Evolutionary conservation across 192 early-diverging fungal genomes (phyloP).

Genomic region (Podila verticillata): DNA sequence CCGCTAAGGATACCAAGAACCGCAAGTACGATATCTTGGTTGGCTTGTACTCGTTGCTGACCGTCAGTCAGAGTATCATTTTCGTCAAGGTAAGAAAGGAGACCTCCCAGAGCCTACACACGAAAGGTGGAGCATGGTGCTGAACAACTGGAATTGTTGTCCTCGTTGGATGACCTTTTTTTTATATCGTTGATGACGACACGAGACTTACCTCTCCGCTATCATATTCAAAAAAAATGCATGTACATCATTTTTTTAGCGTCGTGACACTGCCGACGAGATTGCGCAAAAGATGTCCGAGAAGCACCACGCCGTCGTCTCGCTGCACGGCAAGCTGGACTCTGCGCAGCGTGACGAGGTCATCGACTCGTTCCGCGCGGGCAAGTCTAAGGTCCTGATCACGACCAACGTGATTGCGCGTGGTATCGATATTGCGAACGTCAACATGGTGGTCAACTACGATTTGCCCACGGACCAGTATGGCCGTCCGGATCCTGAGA

Average conservation of each 20-base stretch:
- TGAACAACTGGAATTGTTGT: too few species aligned
- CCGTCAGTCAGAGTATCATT: slow-evolving; percentile 96
- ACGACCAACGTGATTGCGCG: slow-evolving; percentile 97
- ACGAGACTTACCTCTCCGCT: not conserved
- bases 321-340: slow-evolving; percentile 86
- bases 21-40: slow-evolving; percentile 84
- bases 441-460: slow-evolving; percentile 96
- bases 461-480: slow-evolving; percentile 85
- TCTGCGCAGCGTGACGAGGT: slow-evolving; percentile 84
- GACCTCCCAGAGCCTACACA: slow-evolving; percentile 1
- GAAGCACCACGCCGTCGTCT: slow-evolving; percentile 85
- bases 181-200: too few species aligned
- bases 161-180: too few species aligned
- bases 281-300: slow-evolving; percentile 79
- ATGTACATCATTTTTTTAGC: slow-evolving; percentile 51
- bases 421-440: slow-evolving; percentile 97
- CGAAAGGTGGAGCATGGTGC: too few species aligned
- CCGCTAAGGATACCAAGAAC: slow-evolving; percentile 49
- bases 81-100: slow-evolving; percentile 79
- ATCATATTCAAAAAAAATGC: not conserved
- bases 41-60: slow-evolving; percentile 82
- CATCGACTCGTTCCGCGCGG: slow-evolving; percentile 93
- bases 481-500: slow-evolving; percentile 83
- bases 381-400: slow-evolving; percentile 92
- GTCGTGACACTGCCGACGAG: slow-evolving; percentile 83